Evolutionary conservation across 2,329 filamentous ascomycete genomes (phyloP), one percentile per base, ranked within the genome.

Genomic region (Alternaria sp.): DNA sequence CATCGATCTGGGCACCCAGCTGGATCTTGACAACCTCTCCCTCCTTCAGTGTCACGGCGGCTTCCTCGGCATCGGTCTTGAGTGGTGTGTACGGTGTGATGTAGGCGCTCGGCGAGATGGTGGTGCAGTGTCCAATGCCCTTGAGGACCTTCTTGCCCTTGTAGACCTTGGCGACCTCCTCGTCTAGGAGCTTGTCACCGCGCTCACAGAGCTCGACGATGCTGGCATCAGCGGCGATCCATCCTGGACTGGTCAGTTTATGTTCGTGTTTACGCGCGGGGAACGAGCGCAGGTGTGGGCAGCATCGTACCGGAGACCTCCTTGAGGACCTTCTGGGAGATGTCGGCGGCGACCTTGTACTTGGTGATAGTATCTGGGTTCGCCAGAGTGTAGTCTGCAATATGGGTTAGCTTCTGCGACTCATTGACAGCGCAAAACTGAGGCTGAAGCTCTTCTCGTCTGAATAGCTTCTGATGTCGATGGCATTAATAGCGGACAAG

Each of bases 1-100:
- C 96, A 83, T 98, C 93, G 68, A 99, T 97, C 85, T 99, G 96
- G 56, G 96, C 96, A 77, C 96, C 96, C n/a, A 99, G 89, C 84
- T 99, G 96, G 80, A 99, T 96, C 89, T 99, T 99, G 83, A 97
- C 88, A 66, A 92, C 84, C 84, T 99, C 96, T 66, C 90, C 91
- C 55, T 90, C 87, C 85, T 97, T 92, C 73, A 99, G 87, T 76
- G 90, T 89, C 52, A 87, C 86, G 61, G 87, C 88, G 66, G 95
- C 93, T 85, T 99, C 96, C 79, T 91, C 89, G 80, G 91, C 86
- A 77, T 99, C 96, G 68, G 93, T 90, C 72, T 89, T 89, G 74
- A 99, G 86, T 55, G 96, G 96, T 50, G 96, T 99, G 86, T 97
- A 98, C 55, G 96, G 96, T 60, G 96, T 99, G 81, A 99, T 90